Evolutionary conservation across 2,329 filamentous ascomycete genomes (phyloP).

Genomic region (Calonectria pauciramosa): DNA sequence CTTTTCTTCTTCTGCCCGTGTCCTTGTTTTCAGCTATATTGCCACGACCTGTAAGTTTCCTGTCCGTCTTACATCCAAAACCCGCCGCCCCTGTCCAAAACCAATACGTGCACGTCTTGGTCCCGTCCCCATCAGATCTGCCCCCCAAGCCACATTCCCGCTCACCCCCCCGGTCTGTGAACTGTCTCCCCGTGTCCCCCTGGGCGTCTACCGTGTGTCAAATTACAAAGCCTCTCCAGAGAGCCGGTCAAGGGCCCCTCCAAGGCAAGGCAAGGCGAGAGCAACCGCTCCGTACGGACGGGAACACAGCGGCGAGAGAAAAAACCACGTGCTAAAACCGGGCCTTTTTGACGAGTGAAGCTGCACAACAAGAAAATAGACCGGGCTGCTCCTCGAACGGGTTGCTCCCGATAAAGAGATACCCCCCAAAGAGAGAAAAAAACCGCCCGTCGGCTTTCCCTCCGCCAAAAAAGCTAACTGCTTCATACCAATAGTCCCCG

Average conservation of each 20-base stretch:
- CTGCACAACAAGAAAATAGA: constrained; percentile 3
- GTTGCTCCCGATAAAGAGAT: constrained; percentile 14
- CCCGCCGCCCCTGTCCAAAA: neutral
- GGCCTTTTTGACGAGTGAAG: neutral
- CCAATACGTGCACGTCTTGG: constrained; percentile 8
- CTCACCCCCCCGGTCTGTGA: neutral
- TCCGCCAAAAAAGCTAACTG: constrained; percentile 20
- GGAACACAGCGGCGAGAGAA: neutral
- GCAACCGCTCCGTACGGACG: neutral
- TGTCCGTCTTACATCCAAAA: constrained; percentile 1
- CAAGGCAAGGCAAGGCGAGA: neutral
- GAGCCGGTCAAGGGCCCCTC: neutral
- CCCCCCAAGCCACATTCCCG: constrained; percentile 11
- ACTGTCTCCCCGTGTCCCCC: neutral
- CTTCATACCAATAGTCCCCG: constrained; percentile 1
- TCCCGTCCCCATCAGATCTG: constrained; percentile 5
- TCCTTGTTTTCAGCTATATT: neutral
- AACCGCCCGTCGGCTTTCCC: constrained; percentile 24
- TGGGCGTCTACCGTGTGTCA: constrained; percentile 8
- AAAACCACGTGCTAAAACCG: constrained; percentile 20
- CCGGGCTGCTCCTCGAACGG: constrained; percentile 11
- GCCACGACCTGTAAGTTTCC: neutral
- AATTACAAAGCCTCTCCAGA: constrained; percentile 17
- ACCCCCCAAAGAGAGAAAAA: neutral
- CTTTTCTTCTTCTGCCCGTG: neutral